Conservation (phyloP, 805 yeast species). For the Starmerella sp. region DNA sequence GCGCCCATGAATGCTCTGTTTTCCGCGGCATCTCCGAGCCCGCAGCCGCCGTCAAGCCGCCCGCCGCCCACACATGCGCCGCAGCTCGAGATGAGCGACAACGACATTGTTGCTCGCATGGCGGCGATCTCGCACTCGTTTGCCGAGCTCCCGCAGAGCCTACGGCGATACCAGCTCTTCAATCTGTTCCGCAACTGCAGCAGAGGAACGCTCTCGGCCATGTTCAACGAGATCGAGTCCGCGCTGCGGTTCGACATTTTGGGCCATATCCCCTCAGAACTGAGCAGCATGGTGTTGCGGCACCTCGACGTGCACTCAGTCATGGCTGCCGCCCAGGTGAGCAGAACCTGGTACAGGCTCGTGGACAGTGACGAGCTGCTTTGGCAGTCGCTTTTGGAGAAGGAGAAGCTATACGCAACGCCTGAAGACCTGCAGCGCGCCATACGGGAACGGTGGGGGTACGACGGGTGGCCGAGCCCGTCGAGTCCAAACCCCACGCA, state of each 20-base stretch:
- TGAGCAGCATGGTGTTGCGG: slow-evolving; percentile 52
- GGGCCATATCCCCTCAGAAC: slow-evolving; percentile 60
- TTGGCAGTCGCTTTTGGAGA: slow-evolving; percentile 57
- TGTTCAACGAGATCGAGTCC: slow-evolving; percentile 41
- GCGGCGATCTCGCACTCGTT: slow-evolving; percentile 22
- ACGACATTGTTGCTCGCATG: slow-evolving; percentile 5
- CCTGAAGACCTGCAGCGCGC: slow-evolving; percentile 38
- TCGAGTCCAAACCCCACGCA: background rate
- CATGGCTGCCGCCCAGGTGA: slow-evolving; percentile 50
- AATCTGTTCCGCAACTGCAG: slow-evolving; percentile 47
- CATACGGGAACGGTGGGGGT: slow-evolving; percentile 27
- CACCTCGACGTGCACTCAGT: slow-evolving; percentile 55
- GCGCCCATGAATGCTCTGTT: slow-evolving; percentile 5
- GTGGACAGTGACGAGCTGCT: slow-evolving; percentile 48
- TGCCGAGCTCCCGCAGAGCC: slow-evolving; percentile 34
- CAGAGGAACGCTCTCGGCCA: slow-evolving; percentile 49
- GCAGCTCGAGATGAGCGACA: background rate
- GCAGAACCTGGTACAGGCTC: slow-evolving; percentile 56
- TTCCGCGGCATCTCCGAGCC: background rate
- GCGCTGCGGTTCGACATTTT: slow-evolving; percentile 66
- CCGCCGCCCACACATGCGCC: background rate
- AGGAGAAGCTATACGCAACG: slow-evolving; percentile 48
- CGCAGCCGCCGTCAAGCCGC: background rate
- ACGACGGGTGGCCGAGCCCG: slow-evolving; percentile 26
- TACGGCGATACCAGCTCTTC: slow-evolving; percentile 42